Evolutionary conservation across 768 basidiomycete genomes (phyloP), one percentile per base, ranked within the genome.

Genomic region (Daedaleopsis sinensis): DNA sequence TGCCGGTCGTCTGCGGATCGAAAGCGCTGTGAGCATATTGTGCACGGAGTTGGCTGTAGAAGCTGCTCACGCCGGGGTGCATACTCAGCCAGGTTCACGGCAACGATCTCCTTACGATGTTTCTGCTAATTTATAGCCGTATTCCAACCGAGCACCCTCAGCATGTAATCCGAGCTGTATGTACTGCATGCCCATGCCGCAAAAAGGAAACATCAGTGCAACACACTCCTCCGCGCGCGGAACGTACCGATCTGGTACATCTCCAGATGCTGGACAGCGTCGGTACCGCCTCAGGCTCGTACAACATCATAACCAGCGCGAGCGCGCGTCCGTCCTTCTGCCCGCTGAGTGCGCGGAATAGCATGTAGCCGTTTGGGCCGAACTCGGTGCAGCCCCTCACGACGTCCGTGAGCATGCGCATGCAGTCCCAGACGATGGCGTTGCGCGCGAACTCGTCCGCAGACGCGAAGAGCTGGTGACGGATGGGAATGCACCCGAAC

Each of bases 161-260:
- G n/a, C 48, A 91, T 71, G 56, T 82, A 91, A 61, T 89, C 82
- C 0, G 76, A 55, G 69, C 90, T 76, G 54, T 73, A 84, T 18
- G 85, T 88, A 3, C 87, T 90, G 1, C 89, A 89, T 23, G 86
- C 88, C n/a, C n/a, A n/a, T n/a, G n/a, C n/a, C n/a, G n/a, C n/a
- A n/a, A n/a, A n/a, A n/a, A n/a, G n/a, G n/a, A 13, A 49, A 19
- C 1, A 2, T 21, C 47, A 49, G 47, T 23, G 24, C 24, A 49
- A 47, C 10, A 23, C 36, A 51, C 24, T 54, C 38, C 38, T 9
- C 38, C 38, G 10, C 38, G 16, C 38, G 16, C 38, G 10, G 10
- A 16, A 51, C 50, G 24, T n/a, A 51, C 50, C 50, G 13, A 7
- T 32, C 27, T n/a, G 16, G 15, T 8, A 4, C 6, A 13, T 4